Evolutionary conservation across 139 green algal species (phyloP).

Genomic region (Picocystis salinarum): DNA sequence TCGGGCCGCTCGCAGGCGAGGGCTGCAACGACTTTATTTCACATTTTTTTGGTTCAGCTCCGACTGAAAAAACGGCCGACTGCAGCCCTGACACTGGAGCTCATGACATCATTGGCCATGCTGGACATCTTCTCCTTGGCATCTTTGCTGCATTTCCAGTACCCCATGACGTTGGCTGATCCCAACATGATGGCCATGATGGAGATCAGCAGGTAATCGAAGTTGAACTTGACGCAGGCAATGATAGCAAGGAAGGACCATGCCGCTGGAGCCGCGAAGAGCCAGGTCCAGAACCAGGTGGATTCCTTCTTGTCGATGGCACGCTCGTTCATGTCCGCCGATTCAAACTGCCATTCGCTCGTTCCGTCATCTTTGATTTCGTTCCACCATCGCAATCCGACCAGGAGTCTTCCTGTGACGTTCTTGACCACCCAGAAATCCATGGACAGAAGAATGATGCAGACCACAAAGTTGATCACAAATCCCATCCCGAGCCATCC

Average conservation of each 20-base stretch:
- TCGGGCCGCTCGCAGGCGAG: too few relatives aligned
- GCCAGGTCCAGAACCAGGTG: neutral
- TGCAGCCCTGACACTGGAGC: too few relatives aligned
- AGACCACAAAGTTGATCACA: conserved; percentile 65
- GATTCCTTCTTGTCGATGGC: conserved; percentile 42
- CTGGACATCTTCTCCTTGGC: conserved; percentile 15
- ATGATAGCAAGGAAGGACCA: conserved; percentile 46
- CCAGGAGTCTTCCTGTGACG: conserved; percentile 69
- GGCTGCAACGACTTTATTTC: too few relatives aligned
- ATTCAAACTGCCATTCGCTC: conserved; percentile 78
- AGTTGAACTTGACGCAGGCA: conserved; percentile 38
- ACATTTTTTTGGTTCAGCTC: too few relatives aligned
- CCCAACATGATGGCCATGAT: conserved; percentile 55
- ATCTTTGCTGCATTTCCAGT: conserved; percentile 73
- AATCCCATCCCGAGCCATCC: conserved; percentile 41
- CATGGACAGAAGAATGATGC: conserved; percentile 49
- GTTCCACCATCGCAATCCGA: conserved; percentile 93
- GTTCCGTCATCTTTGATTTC: conserved; percentile 76
- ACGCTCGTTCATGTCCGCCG: conserved; percentile 42
- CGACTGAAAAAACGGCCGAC: too few relatives aligned
- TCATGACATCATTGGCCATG: conserved; percentile 11
- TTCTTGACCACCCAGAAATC: conserved; percentile 96
- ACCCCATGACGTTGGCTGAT: conserved; percentile 58
- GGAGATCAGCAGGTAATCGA: conserved; percentile 71
- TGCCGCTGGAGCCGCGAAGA: conserved; percentile 13